A percentile compares a stretch with the other conserved stretches of the same genome.
Conservation (phyloP, 768 basidiomycete genomes). For the Kwoniella sp. region DNA sequence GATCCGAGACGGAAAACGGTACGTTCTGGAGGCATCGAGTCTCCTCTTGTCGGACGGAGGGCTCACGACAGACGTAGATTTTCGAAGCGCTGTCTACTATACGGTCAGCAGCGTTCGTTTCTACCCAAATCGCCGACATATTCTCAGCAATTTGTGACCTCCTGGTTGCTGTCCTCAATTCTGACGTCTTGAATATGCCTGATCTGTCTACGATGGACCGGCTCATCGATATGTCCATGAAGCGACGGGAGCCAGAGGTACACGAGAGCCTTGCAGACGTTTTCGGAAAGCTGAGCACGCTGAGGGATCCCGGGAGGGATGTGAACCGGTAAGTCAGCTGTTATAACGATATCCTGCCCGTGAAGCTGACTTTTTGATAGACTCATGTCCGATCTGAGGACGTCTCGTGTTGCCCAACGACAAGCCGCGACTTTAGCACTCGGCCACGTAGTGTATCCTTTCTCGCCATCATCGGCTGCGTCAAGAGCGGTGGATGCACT, state of each 20-base stretch:
- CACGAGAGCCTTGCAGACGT: conserved; percentile 74
- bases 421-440: conserved; percentile 40
- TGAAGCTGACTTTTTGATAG: conserved; percentile 9
- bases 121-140: conserved; percentile 67
- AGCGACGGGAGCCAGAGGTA: conserved; percentile 60
- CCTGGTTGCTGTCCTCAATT: conserved; percentile 62
- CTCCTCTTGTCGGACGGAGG: neutral
- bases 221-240: conserved; percentile 63
- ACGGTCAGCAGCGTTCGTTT: conserved; percentile 60
- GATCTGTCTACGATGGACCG: conserved; percentile 51
- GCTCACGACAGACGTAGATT: conserved; percentile 55
- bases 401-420: conserved; percentile 22
- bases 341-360: neutral
- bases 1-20: conserved; percentile 30
- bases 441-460: conserved; percentile 29
- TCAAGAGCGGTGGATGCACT: conserved; percentile 23
- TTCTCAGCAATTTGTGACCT: conserved; percentile 68
- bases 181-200: conserved; percentile 53
- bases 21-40: too few species aligned
- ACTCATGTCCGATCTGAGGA: conserved; percentile 32
- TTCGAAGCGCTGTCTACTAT: conserved; percentile 61
- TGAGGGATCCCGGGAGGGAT: conserved; percentile 62
- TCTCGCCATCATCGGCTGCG: neutral
- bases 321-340: conserved; percentile 68
- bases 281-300: conserved; percentile 64